A percentile compares a stretch with the other conserved stretches of the same genome.
Evolutionary conservation across 768 basidiomycete genomes (phyloP).

Genomic region (Leccinum boreale): DNA sequence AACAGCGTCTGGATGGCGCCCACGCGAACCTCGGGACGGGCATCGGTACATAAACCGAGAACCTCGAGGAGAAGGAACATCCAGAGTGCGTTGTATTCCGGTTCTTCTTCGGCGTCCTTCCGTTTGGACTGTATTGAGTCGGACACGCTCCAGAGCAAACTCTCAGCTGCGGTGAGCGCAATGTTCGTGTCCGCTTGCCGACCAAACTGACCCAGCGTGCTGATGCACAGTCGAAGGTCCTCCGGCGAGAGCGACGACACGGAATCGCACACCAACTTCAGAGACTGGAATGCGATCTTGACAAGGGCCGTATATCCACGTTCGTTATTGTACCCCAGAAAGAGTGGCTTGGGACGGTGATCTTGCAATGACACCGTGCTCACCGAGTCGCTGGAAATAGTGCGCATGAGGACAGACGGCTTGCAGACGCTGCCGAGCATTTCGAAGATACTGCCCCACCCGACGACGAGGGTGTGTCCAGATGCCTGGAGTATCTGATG

Average conservation of each 20-base stretch:
- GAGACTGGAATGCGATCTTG: slow-evolving; percentile 90
- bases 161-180: slow-evolving; percentile 89
- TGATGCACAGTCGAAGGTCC: slow-evolving; percentile 85
- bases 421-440: slow-evolving; percentile 89
- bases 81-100: slow-evolving; percentile 87
- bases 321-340: slow-evolving; percentile 56
- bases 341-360: slow-evolving; percentile 42
- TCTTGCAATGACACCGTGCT: slow-evolving; percentile 39
- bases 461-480: slow-evolving; percentile 86
- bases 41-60: slow-evolving; percentile 76
- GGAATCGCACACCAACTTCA: slow-evolving; percentile 93
- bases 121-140: slow-evolving; percentile 90
- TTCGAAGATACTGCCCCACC: slow-evolving; percentile 92
- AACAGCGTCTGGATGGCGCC: slow-evolving; percentile 96
- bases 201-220: slow-evolving; percentile 88
- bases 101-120: slow-evolving; percentile 55
- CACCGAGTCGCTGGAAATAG: slow-evolving; percentile 41
- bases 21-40: slow-evolving; percentile 83
- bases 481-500: slow-evolving; percentile 89
- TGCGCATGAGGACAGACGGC: slow-evolving; percentile 38
- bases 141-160: slow-evolving; percentile 92
- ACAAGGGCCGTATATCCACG: slow-evolving; percentile 74
- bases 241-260: slow-evolving; percentile 76
- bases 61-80: slow-evolving; percentile 86
- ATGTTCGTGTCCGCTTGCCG: slow-evolving; percentile 95